Evolutionary conservation across 306 rosid species (phyloP), one percentile per base, ranked within the genome.

Genomic region (Lablab purpureus): DNA sequence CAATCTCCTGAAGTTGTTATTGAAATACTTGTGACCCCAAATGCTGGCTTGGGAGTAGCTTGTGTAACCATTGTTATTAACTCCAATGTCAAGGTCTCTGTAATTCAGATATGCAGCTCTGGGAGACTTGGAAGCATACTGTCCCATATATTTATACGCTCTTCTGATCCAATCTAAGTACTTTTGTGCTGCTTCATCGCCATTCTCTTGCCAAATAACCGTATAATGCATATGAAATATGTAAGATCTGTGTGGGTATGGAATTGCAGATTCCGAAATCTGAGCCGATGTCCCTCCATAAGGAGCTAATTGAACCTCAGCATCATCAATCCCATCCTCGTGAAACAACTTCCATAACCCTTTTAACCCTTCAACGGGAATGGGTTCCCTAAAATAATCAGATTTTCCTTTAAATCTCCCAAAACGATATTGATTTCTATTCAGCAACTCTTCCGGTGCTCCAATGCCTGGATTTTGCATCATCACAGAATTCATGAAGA

Each of bases 271-370:
- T 12, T 80, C 87, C 2, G 80, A 64, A 84, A 84, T 84, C 23
- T 76, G 51, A 84, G 76, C 34, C 87, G 71, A 80, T 55, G 19
- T 75, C 10, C 84, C 87, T 8, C 84, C 87, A 63, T 51, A 84
- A 65, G 87, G 87, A 64, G 30, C 18, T 4, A 84, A 18, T 7
- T 27, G 11, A 72, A 83, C 3, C 0, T 8, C 0, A 17, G 55
- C 30, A 70, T 4, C 5, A 69, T 52, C 4, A 37, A 58, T 79
- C 50, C 18, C 87, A 22, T 70, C 66, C 63, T 84, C 82, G 45
- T 12, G 5, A 25, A 84, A 45, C 49, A 63, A 50, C 10, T 58
- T 40, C 87, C 82, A 84, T 25, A 84, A 51, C 30, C 87, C 79
- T 75, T 84, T 17, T 15, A 84, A 18, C 4, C 67, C 84, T 30